Evolutionary conservation across 192 early-diverging fungal species (phyloP).

Genomic region (Entomortierella parvispora): DNA sequence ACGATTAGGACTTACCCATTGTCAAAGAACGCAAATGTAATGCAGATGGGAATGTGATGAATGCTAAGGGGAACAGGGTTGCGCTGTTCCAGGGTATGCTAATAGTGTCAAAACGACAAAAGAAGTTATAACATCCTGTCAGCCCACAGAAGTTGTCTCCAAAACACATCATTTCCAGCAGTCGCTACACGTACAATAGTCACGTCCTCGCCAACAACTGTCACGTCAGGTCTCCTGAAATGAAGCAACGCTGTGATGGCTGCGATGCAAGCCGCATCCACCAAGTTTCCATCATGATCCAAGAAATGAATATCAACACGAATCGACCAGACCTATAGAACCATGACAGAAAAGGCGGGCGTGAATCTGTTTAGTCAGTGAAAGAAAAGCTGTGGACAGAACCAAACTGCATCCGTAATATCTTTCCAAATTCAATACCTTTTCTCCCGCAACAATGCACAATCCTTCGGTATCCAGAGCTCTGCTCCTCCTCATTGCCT

Average conservation of each 20-base stretch:
- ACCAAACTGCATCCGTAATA: no score
- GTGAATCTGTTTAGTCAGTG: no score
- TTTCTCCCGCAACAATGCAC: constrained; percentile 95
- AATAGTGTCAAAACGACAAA: no score
- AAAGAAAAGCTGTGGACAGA: no score
- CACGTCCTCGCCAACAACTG: constrained; percentile 91
- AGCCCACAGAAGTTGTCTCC: no score
- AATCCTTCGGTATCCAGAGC: constrained; percentile 97
- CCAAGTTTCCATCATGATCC: constrained; percentile 94
- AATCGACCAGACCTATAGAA: constrained; percentile 87
- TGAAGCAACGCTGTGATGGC: constrained; percentile 90
- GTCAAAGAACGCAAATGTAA: constrained; percentile 94
- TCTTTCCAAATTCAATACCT: no score
- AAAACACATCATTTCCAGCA: no score
- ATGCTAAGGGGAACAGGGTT: constrained; percentile 95
- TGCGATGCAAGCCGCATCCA: constrained; percentile 92
- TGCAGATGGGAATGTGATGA: constrained; percentile 94
- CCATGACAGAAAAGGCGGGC: no score
- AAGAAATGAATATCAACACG: constrained; percentile 92
- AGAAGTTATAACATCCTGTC: no score
- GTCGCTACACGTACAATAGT: constrained; percentile 72
- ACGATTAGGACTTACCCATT: constrained; percentile 62
- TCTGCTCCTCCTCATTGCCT: constrained; percentile 80
- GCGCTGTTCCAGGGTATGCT: constrained; percentile 88
- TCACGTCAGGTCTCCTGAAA: constrained; percentile 95